Percentiles rank a stretch among this genome's conserved stretches.
Evolutionary conservation across 176 grass and related monocot species (phyloP).

Genomic region (Oryza punctata): DNA sequence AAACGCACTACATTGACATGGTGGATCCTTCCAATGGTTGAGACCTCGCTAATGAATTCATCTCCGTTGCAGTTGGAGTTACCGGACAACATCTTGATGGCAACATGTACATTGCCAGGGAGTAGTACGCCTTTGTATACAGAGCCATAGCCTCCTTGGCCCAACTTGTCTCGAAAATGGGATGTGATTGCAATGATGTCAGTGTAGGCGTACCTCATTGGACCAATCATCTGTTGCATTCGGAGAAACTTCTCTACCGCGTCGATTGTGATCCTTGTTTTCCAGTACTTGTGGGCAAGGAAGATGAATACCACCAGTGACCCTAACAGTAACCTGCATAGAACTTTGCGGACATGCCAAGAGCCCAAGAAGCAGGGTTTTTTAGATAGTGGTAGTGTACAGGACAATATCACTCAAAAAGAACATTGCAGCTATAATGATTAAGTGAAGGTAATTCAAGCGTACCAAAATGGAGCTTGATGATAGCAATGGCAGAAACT

Average conservation of each 20-base stretch:
- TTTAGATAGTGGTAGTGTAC: too few species aligned
- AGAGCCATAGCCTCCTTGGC: conserved; percentile 49
- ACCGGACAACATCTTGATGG: too few species aligned
- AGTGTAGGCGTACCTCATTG: conserved; percentile 40
- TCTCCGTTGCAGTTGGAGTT: too few species aligned
- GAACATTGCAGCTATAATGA: too few species aligned
- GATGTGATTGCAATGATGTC: conserved; percentile 55
- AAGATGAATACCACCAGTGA: neutral
- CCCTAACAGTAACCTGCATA: conserved; percentile 29
- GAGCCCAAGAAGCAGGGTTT: too few species aligned
- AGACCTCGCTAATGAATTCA: too few species aligned
- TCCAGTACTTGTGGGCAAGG: conserved; percentile 49
- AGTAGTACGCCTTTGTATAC: conserved; percentile 47
- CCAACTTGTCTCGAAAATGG: conserved; percentile 35
- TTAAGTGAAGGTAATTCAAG: neutral
- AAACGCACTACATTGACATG: too few species aligned
- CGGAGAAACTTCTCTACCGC: conserved; percentile 46
- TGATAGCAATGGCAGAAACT: neutral
- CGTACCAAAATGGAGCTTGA: conserved; percentile 3
- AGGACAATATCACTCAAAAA: too few species aligned
- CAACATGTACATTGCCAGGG: neutral
- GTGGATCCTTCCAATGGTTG: too few species aligned
- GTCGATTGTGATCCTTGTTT: conserved; percentile 39
- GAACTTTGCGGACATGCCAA: neutral
- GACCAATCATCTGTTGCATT: conserved; percentile 33